Base-by-base conservation (phyloP, 2,329 filamentous ascomycete genomes). In the Epichloe elymi region DNA sequence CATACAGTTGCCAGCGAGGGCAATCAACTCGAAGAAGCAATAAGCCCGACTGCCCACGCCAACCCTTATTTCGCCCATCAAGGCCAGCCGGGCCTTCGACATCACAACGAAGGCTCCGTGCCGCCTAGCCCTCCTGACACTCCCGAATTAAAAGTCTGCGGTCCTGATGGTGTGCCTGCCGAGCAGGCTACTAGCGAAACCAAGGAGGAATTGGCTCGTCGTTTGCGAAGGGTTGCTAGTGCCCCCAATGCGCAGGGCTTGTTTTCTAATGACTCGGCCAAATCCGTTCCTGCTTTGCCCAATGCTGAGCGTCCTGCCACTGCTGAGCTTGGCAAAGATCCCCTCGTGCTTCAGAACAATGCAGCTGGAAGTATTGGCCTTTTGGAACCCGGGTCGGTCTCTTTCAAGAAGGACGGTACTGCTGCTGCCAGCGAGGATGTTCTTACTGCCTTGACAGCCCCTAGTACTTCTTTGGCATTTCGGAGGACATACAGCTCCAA, bases 41-140 rank as follows among this genome's bases (percentile, higher is more conserved):
- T 95, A 62, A 95, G 90, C 63, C 93, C 93, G 26, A 97, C 89
- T 4, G 91, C 90, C 48, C 83, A 91, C 63, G 91, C 89, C 57
- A 98, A 98, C 66, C 93, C 93, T 17, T 98, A 98, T 70, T 98
- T 97, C 68, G 86, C 83, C 58, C 93, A 97, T 66, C 93, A 98
- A 70, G 93, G 93, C 52, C 89, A 89, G 60, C 93, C 93, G 4
- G 87, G 88, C 57, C 74, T 97, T 60, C 85, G 91, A 64, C 93
- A 98, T 71, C 89, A 94, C 72, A 95, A 97, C 67, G 88, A 93
- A 59, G 87, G 85, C 62, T 96, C 89, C 57, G 86, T 95, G 37
- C 90, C 93, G 14, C 88, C 89, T 12, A 95, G 90, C 55, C 91
- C 93, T 33, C 88, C 91, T 43, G 89, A 95, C 65, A 95, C 89